A percentile compares a stretch with the other conserved stretches of the same genome.
phyloP scores from a whole-genome alignment of 2,329 filamentous ascomycete genomes.

The Elsinoe necatrix region DNA sequence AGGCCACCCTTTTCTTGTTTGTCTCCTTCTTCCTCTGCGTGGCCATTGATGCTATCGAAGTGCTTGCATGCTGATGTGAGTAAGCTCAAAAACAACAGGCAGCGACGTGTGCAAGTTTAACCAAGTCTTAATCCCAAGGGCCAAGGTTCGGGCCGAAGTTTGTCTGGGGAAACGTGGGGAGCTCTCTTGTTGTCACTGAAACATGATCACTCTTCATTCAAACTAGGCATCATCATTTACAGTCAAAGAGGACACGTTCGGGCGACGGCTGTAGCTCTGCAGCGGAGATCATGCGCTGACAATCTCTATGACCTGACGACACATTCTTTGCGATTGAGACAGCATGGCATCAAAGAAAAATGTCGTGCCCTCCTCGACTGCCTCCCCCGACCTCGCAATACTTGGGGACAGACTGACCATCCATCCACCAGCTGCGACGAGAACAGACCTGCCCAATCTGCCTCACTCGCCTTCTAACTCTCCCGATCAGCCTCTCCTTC shows the following conservation, averaged over 20 bases:
- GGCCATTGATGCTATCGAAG: neutral
- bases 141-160: neutral
- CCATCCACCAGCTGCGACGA: conserved; percentile 37
- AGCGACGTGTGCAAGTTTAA: neutral
- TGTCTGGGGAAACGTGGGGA: conserved; percentile 13
- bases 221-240: neutral
- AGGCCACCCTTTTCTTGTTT: conserved; percentile 58
- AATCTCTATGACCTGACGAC: neutral
- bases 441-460: conserved; percentile 20
- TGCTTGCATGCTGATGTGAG: neutral
- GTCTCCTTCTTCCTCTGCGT: neutral
- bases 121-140: neutral
- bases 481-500: conserved; percentile 60
- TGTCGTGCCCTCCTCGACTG: conserved; percentile 17
- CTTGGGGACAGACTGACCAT: conserved; percentile 38
- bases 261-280: neutral
- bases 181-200: neutral
- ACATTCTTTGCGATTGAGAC: neutral
- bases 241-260: neutral
- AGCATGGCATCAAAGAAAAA: conserved; percentile 14
- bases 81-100: neutral
- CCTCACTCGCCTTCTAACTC: conserved; percentile 9
- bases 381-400: conserved; percentile 40
- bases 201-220: conserved; percentile 1
- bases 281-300: neutral